Conservation (phyloP, 345 rosid genomes). For the Pelargonium nanum region DNA sequence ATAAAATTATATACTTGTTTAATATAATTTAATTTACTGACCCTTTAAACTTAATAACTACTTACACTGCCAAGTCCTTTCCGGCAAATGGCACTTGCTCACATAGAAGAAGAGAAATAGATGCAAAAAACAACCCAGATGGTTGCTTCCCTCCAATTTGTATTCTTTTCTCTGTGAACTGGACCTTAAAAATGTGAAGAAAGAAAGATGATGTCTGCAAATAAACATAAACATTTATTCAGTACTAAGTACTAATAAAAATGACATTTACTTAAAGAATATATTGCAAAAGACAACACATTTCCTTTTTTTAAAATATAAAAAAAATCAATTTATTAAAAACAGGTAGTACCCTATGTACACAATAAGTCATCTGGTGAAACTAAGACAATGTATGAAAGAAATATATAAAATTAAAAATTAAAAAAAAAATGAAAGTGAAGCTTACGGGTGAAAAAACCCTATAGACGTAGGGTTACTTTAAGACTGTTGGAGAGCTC, state of each 20-base stretch:
- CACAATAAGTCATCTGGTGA: background rate
- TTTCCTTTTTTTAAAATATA: background rate
- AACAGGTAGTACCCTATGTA: background rate
- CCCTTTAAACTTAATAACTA: background rate
- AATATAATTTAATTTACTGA: background rate
- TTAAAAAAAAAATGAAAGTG: background rate
- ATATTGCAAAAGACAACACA: background rate
- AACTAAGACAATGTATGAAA: too few relatives aligned
- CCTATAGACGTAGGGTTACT: background rate
- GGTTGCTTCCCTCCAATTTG: conserved; percentile 72
- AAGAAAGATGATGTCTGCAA: conserved; percentile 84
- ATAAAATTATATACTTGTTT: background rate
- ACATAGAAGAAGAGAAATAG: conserved; percentile 51
- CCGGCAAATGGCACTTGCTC: conserved; percentile 83
- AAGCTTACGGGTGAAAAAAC: background rate
- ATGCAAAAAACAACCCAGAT: conserved; percentile 52
- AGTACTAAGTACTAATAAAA: background rate
- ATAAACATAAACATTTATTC: background rate
- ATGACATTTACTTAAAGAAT: background rate
- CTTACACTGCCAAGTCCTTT: conserved; percentile 68
- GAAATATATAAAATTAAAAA: background rate
- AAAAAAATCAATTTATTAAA: background rate
- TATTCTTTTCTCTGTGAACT: conserved; percentile 57
- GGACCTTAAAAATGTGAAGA: conserved; percentile 80
- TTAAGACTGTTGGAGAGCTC: background rate